These are phyloP conservation scores for Clitopilus passeckerianus DNA, from an alignment of 768 basidiomycete species.

Conservation along the genomic window DNA sequence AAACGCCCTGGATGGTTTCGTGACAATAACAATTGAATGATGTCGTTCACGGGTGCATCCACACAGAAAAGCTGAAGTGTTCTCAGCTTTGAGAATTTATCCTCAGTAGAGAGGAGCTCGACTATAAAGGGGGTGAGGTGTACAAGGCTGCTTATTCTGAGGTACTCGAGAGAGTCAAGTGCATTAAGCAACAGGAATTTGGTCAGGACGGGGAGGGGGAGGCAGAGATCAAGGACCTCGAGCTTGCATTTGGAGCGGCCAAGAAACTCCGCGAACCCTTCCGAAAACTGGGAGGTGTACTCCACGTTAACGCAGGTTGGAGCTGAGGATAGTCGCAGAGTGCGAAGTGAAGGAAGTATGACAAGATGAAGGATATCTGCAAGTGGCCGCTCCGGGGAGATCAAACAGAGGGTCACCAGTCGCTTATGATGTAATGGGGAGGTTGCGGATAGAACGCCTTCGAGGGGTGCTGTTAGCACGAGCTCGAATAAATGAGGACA, in stretches of 20 bases:
- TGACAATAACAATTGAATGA: too few species aligned
- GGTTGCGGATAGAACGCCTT: not conserved
- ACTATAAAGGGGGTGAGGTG: not conserved
- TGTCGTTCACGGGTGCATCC: not conserved
- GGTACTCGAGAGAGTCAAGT: not conserved
- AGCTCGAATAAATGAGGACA: not conserved
- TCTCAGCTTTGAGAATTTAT: not conserved
- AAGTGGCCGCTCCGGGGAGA: not conserved
- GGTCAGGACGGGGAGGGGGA: not conserved
- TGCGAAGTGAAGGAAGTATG: not conserved
- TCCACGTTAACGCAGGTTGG: not conserved
- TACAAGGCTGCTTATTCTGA: too few species aligned
- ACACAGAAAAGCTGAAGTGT: not conserved
- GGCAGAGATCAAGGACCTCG: not conserved
- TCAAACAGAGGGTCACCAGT: not conserved
- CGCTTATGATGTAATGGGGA: not conserved
- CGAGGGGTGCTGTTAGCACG: not conserved
- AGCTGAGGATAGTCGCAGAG: not conserved
- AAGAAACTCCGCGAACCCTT: not conserved
- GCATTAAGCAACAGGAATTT: not conserved
- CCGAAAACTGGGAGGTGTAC: not conserved
- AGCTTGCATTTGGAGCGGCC: not conserved
- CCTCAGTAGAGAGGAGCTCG: not conserved
- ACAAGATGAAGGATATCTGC: not conserved
- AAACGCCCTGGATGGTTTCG: too few species aligned